Evolutionary conservation across 108 stramenopile genomes (phyloP).

Genomic region (Skeletonema marinoi): DNA sequence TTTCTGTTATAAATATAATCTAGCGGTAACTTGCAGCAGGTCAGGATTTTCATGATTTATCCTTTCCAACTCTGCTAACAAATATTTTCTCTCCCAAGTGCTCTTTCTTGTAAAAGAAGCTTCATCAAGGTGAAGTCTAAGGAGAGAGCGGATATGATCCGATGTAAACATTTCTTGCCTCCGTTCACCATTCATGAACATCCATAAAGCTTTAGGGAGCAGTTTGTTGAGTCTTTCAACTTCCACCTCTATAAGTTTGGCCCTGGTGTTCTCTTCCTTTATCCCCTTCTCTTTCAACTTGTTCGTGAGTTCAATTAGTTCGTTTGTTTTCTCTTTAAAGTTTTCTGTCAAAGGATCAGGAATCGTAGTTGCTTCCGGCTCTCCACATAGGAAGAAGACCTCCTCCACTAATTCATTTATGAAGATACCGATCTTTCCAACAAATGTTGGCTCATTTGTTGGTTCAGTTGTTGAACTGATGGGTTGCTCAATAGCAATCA

Average conservation of each 20-base stretch:
- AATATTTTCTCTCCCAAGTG: not conserved
- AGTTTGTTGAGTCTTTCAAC: not conserved
- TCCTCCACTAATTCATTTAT: too few relatives aligned
- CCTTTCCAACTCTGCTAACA: constrained; percentile 10
- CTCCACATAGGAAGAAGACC: too few relatives aligned
- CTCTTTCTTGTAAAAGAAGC: not conserved
- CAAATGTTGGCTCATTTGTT: too few relatives aligned
- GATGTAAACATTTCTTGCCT: constrained; percentile 5
- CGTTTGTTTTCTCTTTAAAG: not conserved
- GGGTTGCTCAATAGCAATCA: too few relatives aligned
- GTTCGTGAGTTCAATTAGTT: not conserved
- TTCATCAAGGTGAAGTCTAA: not conserved
- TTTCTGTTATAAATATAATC: too few relatives aligned
- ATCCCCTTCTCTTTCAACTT: not conserved
- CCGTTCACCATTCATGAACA: constrained; percentile 9
- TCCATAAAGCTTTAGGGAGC: constrained; percentile 7
- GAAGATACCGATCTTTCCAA: too few relatives aligned
- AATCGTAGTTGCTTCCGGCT: too few relatives aligned
- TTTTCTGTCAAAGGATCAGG: too few relatives aligned
- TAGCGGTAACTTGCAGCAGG: not conserved
- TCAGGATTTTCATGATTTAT: not conserved
- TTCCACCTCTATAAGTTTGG: not conserved
- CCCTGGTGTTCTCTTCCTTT: not conserved
- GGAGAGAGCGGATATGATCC: constrained; percentile 13
- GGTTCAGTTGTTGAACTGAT: too few relatives aligned